phyloP scores from a whole-genome alignment of 2,329 filamentous ascomycete species.

The Trichocomaceae sp. region DNA sequence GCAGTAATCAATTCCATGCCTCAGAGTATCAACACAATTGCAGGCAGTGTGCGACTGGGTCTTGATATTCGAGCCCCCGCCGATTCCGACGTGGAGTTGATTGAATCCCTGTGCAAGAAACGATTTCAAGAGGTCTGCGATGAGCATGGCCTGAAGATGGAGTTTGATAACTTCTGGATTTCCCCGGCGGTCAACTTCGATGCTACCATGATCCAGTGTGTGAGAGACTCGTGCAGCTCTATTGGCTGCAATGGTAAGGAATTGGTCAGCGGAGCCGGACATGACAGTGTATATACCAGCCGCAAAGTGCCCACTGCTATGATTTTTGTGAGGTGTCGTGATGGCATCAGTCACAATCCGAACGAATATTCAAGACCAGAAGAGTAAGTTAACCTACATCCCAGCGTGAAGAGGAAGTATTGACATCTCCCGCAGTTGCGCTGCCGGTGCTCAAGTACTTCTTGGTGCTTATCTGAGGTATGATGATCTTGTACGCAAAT shows the following conservation, averaged over 20 bases:
- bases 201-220: constrained; percentile 2
- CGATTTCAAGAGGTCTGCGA: neutral
- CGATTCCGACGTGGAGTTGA: constrained; percentile 7
- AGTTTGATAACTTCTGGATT: constrained; percentile 6
- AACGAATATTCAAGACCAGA: constrained; percentile 42
- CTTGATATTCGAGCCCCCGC: constrained; percentile 52
- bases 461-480: constrained; percentile 10
- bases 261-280: constrained; percentile 6
- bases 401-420: neutral
- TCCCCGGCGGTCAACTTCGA: constrained; percentile 7
- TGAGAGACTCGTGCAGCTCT: constrained; percentile 1
- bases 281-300: constrained; percentile 56
- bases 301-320: constrained; percentile 56
- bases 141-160: neutral
- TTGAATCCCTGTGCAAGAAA: constrained; percentile 3
- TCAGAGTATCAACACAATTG: constrained; percentile 62
- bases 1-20: constrained; percentile 58
- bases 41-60: constrained; percentile 56
- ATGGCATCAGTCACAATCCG: constrained; percentile 59
- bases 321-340: constrained; percentile 60
- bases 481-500: neutral
- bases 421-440: neutral
- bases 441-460: constrained; percentile 3
- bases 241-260: neutral
- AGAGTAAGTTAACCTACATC: constrained; percentile 4